Conservation (phyloP, 2,329 filamentous ascomycete genomes). For the Cordyceps tenuipes region DNA sequence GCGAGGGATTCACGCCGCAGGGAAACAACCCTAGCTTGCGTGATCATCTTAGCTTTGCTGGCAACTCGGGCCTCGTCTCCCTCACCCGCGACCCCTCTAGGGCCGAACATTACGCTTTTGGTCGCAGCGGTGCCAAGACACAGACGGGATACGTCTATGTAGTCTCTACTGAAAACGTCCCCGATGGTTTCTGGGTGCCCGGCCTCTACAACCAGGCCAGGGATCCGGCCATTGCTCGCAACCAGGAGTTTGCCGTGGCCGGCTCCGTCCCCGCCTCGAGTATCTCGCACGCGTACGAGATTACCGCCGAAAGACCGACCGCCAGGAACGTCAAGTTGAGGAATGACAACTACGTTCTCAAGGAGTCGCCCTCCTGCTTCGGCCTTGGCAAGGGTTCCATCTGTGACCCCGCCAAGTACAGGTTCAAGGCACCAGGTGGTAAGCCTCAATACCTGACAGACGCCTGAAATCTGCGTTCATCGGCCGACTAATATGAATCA, state of each 20-base stretch:
- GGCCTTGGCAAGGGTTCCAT: neutral
- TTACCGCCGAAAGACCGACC: neutral
- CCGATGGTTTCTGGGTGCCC: constrained; percentile 12
- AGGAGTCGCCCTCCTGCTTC: neutral
- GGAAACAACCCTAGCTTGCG: constrained; percentile 7
- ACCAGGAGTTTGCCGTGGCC: neutral
- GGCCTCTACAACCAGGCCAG: neutral
- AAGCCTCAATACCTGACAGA: neutral
- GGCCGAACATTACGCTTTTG: constrained; percentile 7
- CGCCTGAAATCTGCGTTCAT: neutral
- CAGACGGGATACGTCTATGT: constrained; percentile 10
- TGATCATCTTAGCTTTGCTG: constrained; percentile 4
- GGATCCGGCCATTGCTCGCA: neutral
- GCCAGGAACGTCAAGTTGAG: neutral
- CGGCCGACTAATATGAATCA: neutral
- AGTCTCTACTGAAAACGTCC: neutral
- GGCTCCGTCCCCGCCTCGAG: neutral
- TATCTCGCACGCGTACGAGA: neutral
- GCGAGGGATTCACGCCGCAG: constrained; percentile 2
- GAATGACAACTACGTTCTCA: neutral
- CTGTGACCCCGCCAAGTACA: neutral
- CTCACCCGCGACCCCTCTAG: neutral
- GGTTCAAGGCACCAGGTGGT: neutral
- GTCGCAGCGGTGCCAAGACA: neutral
- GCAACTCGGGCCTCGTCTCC: constrained; percentile 10